Conservation (phyloP, 371 early-diverging fungal species). For the Mucor circinelloides region DNA sequence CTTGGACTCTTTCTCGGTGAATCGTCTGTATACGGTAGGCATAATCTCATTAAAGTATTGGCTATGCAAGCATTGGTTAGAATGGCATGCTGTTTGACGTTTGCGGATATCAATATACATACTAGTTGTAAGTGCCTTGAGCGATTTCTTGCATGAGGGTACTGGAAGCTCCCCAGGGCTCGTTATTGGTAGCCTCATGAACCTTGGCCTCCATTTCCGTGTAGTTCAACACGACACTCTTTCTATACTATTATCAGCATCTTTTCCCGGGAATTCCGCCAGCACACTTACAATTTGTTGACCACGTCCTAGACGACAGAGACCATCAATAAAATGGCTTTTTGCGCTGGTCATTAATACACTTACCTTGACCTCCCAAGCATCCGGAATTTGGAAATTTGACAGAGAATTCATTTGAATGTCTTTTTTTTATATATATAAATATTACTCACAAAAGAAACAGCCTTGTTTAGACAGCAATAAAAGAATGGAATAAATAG, state of each 20-base stretch:
- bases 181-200: slow-evolving; percentile 83
- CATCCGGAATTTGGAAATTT: slow-evolving; percentile 51
- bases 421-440: background rate
- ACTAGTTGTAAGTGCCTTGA: slow-evolving; percentile 82
- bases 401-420: slow-evolving; percentile 41
- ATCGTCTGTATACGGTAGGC: slow-evolving; percentile 85
- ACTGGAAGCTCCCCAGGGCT: slow-evolving; percentile 92
- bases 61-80: slow-evolving; percentile 37
- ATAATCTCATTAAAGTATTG: slow-evolving; percentile 93
- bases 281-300: slow-evolving; percentile 62
- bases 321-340: background rate
- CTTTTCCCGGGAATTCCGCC: background rate
- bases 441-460: background rate
- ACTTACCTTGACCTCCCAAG: slow-evolving; percentile 59
- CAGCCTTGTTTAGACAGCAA: slow-evolving; percentile 1
- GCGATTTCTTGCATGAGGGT: slow-evolving; percentile 91
- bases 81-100: background rate
- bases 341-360: background rate
- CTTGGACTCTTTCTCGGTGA: slow-evolving; percentile 80
- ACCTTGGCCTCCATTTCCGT: slow-evolving; percentile 90
- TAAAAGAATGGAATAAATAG: background rate
- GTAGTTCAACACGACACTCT: slow-evolving; percentile 79
- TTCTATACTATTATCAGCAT: slow-evolving; percentile 29
- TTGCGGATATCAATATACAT: slow-evolving; percentile 9
- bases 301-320: slow-evolving; percentile 53